Evolutionary conservation across 2,329 filamentous ascomycete species (phyloP).

Genomic region (Calonectria pteridis): DNA sequence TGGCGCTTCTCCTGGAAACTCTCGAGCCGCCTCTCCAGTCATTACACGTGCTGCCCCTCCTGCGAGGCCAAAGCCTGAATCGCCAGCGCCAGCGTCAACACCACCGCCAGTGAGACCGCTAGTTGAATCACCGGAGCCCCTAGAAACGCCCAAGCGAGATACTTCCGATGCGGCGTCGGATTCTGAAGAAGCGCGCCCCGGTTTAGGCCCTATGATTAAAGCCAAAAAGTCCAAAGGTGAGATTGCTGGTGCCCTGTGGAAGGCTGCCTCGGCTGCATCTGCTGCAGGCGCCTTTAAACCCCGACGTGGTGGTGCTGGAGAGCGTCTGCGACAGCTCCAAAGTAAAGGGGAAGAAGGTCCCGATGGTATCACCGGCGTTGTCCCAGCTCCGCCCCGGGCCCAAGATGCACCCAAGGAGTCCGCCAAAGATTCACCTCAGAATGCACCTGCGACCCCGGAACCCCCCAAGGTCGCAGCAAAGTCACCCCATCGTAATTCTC

Average conservation of each 20-base stretch:
- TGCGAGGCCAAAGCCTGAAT: conserved; percentile 6
- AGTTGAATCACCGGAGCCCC: conserved; percentile 36
- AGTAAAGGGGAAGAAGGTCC: conserved; percentile 74
- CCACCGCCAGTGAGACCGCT: conserved; percentile 10
- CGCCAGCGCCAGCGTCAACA: background rate
- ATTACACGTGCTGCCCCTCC: conserved; percentile 17
- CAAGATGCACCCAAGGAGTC: conserved; percentile 44
- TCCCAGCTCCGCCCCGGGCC: conserved; percentile 77
- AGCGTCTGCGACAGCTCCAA: conserved; percentile 76
- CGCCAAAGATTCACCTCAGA: background rate
- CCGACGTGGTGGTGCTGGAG: conserved; percentile 86
- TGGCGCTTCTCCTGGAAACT: conserved; percentile 10
- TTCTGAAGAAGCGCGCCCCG: conserved; percentile 35
- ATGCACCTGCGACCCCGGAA: conserved; percentile 9
- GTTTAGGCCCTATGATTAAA: conserved; percentile 90
- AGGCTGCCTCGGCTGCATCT: conserved; percentile 70
- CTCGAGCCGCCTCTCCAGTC: background rate
- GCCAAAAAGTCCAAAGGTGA: conserved; percentile 80
- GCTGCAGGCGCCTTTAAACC: conserved; percentile 79
- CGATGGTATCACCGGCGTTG: conserved; percentile 90
- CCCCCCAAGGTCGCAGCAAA: conserved; percentile 44
- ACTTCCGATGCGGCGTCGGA: conserved; percentile 5
- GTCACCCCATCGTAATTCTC: conserved; percentile 50
- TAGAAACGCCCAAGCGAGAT: background rate
- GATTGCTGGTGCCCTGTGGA: conserved; percentile 81